Conservation (phyloP, 306 rosid species). For the Lathyrus aphaca region DNA sequence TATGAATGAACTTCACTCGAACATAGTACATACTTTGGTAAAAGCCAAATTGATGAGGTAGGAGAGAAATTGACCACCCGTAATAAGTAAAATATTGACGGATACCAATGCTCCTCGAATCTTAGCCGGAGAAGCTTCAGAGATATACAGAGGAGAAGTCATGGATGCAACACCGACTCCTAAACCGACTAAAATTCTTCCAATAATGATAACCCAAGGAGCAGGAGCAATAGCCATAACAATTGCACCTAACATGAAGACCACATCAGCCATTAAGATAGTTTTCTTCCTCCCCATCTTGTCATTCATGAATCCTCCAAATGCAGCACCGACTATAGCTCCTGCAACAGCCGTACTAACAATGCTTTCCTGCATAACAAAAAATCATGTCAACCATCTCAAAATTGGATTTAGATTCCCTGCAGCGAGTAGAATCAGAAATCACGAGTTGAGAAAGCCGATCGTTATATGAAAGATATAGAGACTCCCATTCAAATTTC, state of each 20-base stretch:
- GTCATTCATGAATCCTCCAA: constrained; percentile 88
- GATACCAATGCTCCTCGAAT: constrained; percentile 85
- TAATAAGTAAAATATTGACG: constrained; percentile 70
- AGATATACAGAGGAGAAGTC: constrained; percentile 86
- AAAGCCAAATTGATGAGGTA: constrained; percentile 79
- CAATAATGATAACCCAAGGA: constrained; percentile 72
- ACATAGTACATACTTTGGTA: constrained; percentile 57
- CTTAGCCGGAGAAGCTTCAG: constrained; percentile 83
- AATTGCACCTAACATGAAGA: constrained; percentile 66
- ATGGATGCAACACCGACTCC: constrained; percentile 95
- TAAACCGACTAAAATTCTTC: constrained; percentile 77
- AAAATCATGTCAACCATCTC: not conserved
- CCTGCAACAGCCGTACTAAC: constrained; percentile 93
- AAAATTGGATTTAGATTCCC: not conserved
- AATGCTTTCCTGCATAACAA: constrained; percentile 66
- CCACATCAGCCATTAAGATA: constrained; percentile 62
- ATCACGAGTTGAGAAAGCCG: not conserved
- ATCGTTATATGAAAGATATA: too few species aligned
- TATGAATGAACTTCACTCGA: not conserved
- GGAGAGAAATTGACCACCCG: constrained; percentile 82
- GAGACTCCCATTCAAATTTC: too few species aligned
- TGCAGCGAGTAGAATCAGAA: not conserved
- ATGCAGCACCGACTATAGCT: constrained; percentile 89
- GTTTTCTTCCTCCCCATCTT: constrained; percentile 67
- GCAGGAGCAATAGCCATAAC: constrained; percentile 73